These are phyloP conservation scores for Aquilaria sinensis DNA, from an alignment of 345 rosid species.

Conservation along the genomic window DNA sequence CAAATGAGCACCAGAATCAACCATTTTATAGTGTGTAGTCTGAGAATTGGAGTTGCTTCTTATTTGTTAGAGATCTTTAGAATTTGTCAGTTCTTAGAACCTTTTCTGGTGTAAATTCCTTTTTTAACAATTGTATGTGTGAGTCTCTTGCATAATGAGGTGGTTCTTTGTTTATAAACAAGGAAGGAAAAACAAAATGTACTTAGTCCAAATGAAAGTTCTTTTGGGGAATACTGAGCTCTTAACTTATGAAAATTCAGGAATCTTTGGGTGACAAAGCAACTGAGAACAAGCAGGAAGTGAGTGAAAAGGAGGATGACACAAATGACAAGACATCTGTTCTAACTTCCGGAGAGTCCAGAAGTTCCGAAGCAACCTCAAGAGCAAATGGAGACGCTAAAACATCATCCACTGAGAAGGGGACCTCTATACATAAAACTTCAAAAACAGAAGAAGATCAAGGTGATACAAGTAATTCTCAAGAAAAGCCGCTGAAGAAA, in stretches of 20 bases:
- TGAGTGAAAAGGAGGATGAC: constrained; percentile 6
- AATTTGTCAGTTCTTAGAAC: neutral
- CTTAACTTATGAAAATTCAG: constrained; percentile 18
- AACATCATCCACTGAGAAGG: constrained; percentile 29
- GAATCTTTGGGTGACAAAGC: constrained; percentile 28
- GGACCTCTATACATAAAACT: constrained; percentile 16
- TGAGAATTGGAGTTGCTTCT: too few species aligned
- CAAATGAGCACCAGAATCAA: too few species aligned
- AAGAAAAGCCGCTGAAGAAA: constrained; percentile 65
- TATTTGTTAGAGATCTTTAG: too few species aligned
- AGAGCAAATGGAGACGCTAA: constrained; percentile 28
- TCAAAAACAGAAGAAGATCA: constrained; percentile 44
- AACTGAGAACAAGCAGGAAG: constrained; percentile 29
- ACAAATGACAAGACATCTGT: constrained; percentile 16
- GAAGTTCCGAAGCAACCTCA: constrained; percentile 29
- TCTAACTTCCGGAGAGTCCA: constrained; percentile 25
- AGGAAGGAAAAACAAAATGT: constrained; percentile 3
- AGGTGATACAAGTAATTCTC: constrained; percentile 36
- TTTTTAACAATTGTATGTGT: too few species aligned
- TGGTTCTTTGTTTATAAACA: constrained; percentile 2
- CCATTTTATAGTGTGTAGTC: too few species aligned
- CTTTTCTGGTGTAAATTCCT: neutral
- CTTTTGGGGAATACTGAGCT: too few species aligned
- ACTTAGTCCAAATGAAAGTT: neutral
- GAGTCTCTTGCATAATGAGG: neutral